phyloP scores from a whole-genome alignment of 768 basidiomycete genomes.

The Xerocomus potaroensis region DNA sequence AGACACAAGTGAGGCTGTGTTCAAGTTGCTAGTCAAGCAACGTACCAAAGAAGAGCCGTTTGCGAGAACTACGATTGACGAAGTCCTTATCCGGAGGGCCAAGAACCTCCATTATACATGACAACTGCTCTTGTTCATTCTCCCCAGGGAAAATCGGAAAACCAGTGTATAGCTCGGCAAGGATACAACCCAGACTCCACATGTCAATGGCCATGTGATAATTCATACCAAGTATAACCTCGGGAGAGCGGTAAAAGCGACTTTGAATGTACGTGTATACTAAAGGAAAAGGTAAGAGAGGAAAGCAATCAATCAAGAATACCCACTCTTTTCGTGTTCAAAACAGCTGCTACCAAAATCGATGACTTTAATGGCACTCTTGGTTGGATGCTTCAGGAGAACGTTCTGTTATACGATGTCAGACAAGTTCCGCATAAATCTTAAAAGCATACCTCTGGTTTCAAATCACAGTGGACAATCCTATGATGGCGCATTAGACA shows the following conservation, averaged over 20 bases:
- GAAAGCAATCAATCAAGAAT: background rate
- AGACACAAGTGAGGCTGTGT: slow-evolving; percentile 3
- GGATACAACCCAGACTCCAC: slow-evolving; percentile 99
- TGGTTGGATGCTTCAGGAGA: slow-evolving; percentile 87
- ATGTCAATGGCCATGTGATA: slow-evolving; percentile 99
- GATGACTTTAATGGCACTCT: slow-evolving; percentile 96
- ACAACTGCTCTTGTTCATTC: slow-evolving; percentile 96
- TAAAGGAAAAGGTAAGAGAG: slow-evolving; percentile 31
- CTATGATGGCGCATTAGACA: slow-evolving; percentile 94
- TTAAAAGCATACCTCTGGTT: slow-evolving; percentile 76
- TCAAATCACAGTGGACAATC: slow-evolving; percentile 97
- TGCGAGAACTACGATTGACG: slow-evolving; percentile 88
- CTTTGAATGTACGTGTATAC: slow-evolving; percentile 99
- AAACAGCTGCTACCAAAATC: slow-evolving; percentile 99
- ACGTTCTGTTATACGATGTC: slow-evolving; percentile 66
- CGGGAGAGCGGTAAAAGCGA: slow-evolving; percentile 99
- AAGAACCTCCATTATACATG: slow-evolving; percentile 99
- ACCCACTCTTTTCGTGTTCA: slow-evolving; percentile 95
- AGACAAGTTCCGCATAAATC: background rate
- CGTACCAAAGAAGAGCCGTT: slow-evolving; percentile 94
- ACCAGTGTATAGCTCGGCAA: slow-evolving; percentile 95
- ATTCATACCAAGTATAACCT: slow-evolving; percentile 98
- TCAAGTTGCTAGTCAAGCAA: background rate
- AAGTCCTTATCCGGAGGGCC: slow-evolving; percentile 95
- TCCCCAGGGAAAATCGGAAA: slow-evolving; percentile 99